Base-by-base conservation (phyloP, 2,329 filamentous ascomycete species). In the Penicillium capsulatum region DNA sequence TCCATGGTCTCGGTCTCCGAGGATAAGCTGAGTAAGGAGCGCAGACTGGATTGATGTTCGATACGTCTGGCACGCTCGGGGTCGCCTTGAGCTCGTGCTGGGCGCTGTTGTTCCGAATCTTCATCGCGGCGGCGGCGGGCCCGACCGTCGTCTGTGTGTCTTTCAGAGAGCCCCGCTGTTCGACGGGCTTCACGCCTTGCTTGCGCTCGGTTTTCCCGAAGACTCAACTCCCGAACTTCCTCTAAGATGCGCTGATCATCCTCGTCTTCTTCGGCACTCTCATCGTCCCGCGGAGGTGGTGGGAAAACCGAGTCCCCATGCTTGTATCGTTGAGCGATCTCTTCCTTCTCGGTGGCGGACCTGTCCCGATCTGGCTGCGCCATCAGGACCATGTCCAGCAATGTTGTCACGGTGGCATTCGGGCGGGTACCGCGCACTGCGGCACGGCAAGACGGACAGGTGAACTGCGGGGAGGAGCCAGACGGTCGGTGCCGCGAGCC, bases 381-480 rank as follows among this genome's bases (percentile, higher is more conserved):
- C 17, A 80, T 74, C 24, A 96, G 68, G 53, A 86, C 89, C 77
- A 95, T 91, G 40, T 97, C 91, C 44, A 98, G 71, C 31, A 97
- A 72, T 2, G 89, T 94, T 7, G 83, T 90, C 36, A 96, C 85
- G 16, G 85, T 89, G 42, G 92, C 87, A 76, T 97, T 94, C 58
- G 88, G 88, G 60, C 83, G 81, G 30, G 91, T 95, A 55, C 85
- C 86, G 48, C 90, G 83, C 45, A 98, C 91, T 9, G 76, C 68
- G 31, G 89, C 86, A 50, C 92, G 86, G 68, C 92, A 98, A 68
- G 88, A 85, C 28, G 92, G 92, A 69, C 92, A 98, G 31, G 89
- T 96, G 64, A 88, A 94, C 31, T 75, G 76, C 37, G 74, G 68
- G 5, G 62, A 48, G 13, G 59, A 76, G 60, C 48, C 67, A 54